phyloP scores from a whole-genome alignment of 2,329 filamentous ascomycete genomes.

The Ophiostoma pallidulum region DNA sequence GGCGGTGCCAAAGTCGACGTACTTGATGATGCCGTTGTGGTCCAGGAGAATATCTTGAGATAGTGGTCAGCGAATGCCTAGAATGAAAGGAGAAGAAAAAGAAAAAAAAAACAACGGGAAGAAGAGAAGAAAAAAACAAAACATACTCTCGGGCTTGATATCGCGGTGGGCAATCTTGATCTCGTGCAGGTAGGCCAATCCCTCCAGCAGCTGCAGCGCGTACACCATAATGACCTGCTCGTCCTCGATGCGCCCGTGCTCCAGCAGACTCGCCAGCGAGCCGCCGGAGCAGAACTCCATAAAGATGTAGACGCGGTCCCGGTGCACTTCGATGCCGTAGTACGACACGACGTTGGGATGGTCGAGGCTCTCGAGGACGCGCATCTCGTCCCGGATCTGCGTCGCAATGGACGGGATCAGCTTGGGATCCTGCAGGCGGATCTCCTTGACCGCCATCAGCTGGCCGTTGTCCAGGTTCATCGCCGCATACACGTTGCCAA shows the following conservation, averaged over 20 bases:
- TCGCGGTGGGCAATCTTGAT: constrained; percentile 89
- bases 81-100: not conserved
- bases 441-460: constrained; percentile 98
- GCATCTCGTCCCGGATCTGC: constrained; percentile 96
- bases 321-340: constrained; percentile 94
- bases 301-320: constrained; percentile 99
- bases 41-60: constrained; percentile 85
- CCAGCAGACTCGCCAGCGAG: constrained; percentile 77
- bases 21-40: constrained; percentile 97
- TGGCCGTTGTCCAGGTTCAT: constrained; percentile 96
- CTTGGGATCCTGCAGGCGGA: constrained; percentile 91
- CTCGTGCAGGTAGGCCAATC: constrained; percentile 86
- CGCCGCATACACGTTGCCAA: constrained; percentile 93
- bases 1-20: constrained; percentile 94
- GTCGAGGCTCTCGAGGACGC: constrained; percentile 86
- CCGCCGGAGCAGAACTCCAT: constrained; percentile 99
- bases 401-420: constrained; percentile 87
- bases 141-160: constrained; percentile 92
- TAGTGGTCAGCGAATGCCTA: constrained; percentile 9
- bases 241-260: constrained; percentile 95
- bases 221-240: constrained; percentile 98
- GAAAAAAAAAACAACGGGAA: not conserved
- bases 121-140: not conserved
- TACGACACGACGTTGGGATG: constrained; percentile 98
- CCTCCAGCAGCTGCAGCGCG: constrained; percentile 85